Percentiles rank a stretch among this genome's conserved stretches.
phyloP scores from a whole-genome alignment of 169 alveolate species.

The Miamiensis avidus region DNA sequence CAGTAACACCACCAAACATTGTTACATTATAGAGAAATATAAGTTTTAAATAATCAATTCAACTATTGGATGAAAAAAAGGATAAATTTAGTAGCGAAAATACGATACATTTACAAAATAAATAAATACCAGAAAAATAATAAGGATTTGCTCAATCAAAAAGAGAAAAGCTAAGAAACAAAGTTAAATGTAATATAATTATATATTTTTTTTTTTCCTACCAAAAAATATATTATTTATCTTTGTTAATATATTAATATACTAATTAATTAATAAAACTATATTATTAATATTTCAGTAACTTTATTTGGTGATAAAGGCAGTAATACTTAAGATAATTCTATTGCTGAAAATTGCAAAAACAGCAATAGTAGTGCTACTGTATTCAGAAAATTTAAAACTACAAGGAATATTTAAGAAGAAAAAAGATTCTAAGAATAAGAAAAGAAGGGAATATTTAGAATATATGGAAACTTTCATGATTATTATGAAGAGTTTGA shows the following conservation, averaged over 20 bases:
- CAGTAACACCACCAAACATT: too few relatives aligned
- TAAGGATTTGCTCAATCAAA: not conserved
- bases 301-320: not conserved
- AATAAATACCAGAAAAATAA: too few relatives aligned
- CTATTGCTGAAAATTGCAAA: not conserved
- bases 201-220: too few relatives aligned
- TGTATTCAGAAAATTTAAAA: not conserved
- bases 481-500: slow-evolving; percentile 33
- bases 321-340: too few relatives aligned
- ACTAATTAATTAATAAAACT: too few relatives aligned
- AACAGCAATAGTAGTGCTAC: not conserved
- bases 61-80: not conserved
- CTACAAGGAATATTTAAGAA: too few relatives aligned
- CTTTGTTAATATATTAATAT: too few relatives aligned
- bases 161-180: not conserved
- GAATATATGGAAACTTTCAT: not conserved
- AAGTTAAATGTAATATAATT: not conserved
- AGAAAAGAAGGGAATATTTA: not conserved
- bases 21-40: too few relatives aligned
- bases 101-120: not conserved
- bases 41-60: not conserved
- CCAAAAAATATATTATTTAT: too few relatives aligned
- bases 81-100: not conserved
- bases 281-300: not conserved
- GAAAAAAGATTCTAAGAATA: too few relatives aligned